Conservation (phyloP, 164 flowering plant genomes). For the Piper longum region DNA sequence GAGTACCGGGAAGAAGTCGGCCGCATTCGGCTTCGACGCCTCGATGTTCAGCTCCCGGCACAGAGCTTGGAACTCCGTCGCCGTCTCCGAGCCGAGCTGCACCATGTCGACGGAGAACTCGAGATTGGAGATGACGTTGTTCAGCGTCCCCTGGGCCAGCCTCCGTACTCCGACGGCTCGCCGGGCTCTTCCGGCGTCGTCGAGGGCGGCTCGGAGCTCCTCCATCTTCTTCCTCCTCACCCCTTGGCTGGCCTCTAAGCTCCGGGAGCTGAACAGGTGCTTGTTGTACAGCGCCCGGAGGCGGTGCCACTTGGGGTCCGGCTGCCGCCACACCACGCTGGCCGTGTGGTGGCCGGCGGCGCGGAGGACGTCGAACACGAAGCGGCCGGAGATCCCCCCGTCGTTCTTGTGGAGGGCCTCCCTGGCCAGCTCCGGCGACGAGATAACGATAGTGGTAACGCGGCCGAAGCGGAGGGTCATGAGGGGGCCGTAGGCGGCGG, state of each 20-base stretch:
- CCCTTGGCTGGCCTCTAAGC: constrained; percentile 11
- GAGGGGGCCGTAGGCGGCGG: constrained; percentile 15
- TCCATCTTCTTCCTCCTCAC: constrained; percentile 14
- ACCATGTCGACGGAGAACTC: constrained; percentile 13
- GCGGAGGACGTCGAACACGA: not conserved
- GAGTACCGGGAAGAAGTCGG: constrained; percentile 12
- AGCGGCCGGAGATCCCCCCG: constrained; percentile 8
- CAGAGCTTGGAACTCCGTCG: constrained; percentile 11
- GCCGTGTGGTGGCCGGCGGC: not conserved
- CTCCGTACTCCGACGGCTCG: constrained; percentile 8
- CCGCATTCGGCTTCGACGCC: constrained; percentile 8
- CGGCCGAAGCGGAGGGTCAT: constrained; percentile 14
- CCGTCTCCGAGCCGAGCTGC: constrained; percentile 1
- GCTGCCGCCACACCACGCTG: not conserved
- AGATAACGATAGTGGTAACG: constrained; percentile 8
- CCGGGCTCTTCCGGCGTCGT: constrained; percentile 1
- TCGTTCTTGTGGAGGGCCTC: constrained; percentile 18
- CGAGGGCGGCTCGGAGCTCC: constrained; percentile 9
- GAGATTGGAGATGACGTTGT: constrained; percentile 14
- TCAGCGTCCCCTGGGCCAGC: constrained; percentile 2
- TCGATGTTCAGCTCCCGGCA: constrained; percentile 2
- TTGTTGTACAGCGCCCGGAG: constrained; percentile 7
- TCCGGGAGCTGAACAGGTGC: constrained; percentile 11
- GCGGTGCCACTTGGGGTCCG: constrained; percentile 6
- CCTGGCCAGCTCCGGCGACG: constrained; percentile 11